These are phyloP conservation scores for cucumber (Cucumis sativus) DNA, from an alignment of 306 rosid genomes.

Conservation along the genomic window DNA sequence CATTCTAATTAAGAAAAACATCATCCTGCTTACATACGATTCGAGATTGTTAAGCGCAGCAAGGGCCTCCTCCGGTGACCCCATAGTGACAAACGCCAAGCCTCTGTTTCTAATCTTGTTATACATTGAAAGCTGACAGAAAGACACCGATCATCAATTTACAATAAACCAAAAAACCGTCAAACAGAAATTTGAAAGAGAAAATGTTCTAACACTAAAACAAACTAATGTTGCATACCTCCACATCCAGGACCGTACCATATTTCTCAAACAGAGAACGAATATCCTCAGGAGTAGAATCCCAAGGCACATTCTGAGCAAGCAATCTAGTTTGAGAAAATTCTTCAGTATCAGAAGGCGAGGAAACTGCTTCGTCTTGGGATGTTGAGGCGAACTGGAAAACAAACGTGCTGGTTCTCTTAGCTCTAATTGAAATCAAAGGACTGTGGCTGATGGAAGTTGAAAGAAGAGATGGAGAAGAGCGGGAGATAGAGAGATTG, in stretches of 20 bases:
- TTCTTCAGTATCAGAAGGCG: conserved; percentile 24
- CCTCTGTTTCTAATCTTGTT: conserved; percentile 70
- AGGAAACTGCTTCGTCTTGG: conserved; percentile 27
- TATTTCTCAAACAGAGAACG: conserved; percentile 58
- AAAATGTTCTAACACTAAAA: neutral
- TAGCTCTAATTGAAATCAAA: conserved; percentile 9
- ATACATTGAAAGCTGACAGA: conserved; percentile 60
- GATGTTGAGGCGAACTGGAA: conserved; percentile 31
- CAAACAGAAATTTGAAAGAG: neutral
- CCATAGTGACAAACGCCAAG: conserved; percentile 93
- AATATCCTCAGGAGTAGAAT: conserved; percentile 68
- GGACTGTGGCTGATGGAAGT: conserved; percentile 11
- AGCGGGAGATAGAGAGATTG: conserved; percentile 17
- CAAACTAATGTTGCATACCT: conserved; percentile 28
- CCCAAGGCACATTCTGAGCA: conserved; percentile 90
- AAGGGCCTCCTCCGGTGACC: conserved; percentile 74
- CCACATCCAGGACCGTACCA: conserved; percentile 67
- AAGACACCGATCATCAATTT: neutral
- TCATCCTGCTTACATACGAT: conserved; percentile 52
- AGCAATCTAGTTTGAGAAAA: conserved; percentile 45
- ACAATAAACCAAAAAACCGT: neutral
- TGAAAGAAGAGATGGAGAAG: conserved; percentile 18
- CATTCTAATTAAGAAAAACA: neutral
- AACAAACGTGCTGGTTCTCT: conserved; percentile 13
- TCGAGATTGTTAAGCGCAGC: conserved; percentile 53